Conservation (phyloP, 768 basidiomycete species). For the Leccinum broughii region DNA sequence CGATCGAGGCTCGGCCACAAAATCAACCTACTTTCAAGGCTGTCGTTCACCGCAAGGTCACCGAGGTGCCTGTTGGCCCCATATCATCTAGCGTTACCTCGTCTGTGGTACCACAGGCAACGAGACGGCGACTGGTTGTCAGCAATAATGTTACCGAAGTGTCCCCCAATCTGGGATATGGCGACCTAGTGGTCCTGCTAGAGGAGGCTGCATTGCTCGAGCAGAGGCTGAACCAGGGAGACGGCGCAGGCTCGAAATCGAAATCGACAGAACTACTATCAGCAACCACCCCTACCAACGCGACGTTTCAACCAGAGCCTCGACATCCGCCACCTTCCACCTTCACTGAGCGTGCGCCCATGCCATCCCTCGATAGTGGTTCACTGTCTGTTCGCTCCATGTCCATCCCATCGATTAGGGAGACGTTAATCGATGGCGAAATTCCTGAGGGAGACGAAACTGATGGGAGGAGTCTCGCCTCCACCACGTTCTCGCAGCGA, state of each 20-base stretch:
- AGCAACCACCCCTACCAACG: constrained; percentile 26
- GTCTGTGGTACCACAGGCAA: constrained; percentile 29
- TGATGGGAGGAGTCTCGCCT: constrained; percentile 33
- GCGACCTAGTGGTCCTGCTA: constrained; percentile 55
- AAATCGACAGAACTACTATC: constrained; percentile 12
- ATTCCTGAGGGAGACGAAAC: constrained; percentile 29
- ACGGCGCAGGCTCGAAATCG: constrained; percentile 30
- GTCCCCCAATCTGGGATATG: constrained; percentile 47
- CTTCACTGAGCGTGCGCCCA: constrained; percentile 18
- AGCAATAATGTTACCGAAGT: constrained; percentile 28
- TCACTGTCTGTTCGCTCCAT: constrained; percentile 29
- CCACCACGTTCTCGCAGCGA: constrained; percentile 50
- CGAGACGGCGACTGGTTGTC: constrained; percentile 31
- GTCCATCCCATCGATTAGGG: constrained; percentile 33
- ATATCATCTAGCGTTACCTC: constrained; percentile 15
- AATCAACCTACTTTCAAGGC: constrained; percentile 46
- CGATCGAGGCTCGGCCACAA: constrained; percentile 5
- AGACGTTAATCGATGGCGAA: constrained; percentile 25
- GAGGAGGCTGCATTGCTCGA: constrained; percentile 62
- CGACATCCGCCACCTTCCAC: constrained; percentile 25
- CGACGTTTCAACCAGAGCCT: constrained; percentile 25
- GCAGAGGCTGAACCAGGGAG: constrained; percentile 45
- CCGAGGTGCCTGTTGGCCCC: constrained; percentile 34
- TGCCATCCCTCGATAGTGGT: constrained; percentile 21
- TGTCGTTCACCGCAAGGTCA: constrained; percentile 57